Conservation (phyloP, 148 eudicot species). For the Mesembryanthemum crystallinum region DNA sequence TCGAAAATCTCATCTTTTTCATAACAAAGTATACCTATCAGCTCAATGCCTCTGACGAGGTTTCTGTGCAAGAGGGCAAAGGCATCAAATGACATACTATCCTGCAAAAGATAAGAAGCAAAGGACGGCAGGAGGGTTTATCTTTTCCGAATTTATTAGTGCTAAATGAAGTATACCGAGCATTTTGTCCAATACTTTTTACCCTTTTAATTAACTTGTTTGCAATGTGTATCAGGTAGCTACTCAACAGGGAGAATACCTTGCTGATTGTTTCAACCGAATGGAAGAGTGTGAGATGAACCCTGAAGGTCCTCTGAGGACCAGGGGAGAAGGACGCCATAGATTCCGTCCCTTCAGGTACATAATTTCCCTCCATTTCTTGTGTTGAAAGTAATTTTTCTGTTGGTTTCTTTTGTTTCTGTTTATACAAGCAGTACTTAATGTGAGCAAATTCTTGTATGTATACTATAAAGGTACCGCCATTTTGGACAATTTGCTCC, state of each 20-base stretch:
- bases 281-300: slow-evolving; percentile 41
- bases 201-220: not conserved
- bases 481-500: slow-evolving; percentile 78
- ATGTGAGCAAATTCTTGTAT: not conserved
- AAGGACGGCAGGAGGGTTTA: too few species aligned
- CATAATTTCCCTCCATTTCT: not conserved
- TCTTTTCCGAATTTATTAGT: too few species aligned
- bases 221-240: slow-evolving; percentile 30
- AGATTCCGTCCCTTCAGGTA: slow-evolving; percentile 55
- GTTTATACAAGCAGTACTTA: too few species aligned
- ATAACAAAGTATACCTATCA: too few species aligned
- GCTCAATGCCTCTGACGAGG: too few species aligned
- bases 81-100: too few species aligned
- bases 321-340: slow-evolving; percentile 47
- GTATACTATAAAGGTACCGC: slow-evolving; percentile 39
- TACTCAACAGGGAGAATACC: slow-evolving; percentile 62
- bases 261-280: slow-evolving; percentile 58
- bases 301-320: slow-evolving; percentile 63
- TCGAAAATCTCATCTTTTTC: too few species aligned
- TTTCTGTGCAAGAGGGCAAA: too few species aligned
- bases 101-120: too few species aligned
- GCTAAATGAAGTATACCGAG: too few species aligned
- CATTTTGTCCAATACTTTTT: not conserved
- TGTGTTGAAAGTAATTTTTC: not conserved
- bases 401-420: not conserved